These are phyloP conservation scores for Aspergillus ostianus DNA, from an alignment of 495 filamentous ascomycete species.

Conservation along the genomic window DNA sequence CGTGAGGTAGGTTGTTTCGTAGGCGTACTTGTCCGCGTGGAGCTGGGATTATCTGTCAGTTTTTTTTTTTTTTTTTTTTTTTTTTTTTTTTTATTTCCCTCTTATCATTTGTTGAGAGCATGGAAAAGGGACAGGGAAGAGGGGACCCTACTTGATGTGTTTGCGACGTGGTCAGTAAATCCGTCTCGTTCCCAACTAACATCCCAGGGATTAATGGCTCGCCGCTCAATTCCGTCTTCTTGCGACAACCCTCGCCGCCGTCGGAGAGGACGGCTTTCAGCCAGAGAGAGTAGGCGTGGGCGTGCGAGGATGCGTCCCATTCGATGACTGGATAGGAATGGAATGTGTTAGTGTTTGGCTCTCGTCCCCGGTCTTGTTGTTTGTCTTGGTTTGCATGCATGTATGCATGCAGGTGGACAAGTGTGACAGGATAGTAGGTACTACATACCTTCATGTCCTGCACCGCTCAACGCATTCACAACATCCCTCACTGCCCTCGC, in stretches of 20 bases:
- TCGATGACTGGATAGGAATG: constrained; percentile 36
- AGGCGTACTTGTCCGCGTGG: constrained; percentile 34
- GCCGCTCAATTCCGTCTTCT: constrained; percentile 48
- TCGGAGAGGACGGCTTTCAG: constrained; percentile 58
- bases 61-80: no score
- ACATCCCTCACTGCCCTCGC: constrained; percentile 41
- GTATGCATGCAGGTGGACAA: not conserved
- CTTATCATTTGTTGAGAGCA: no score
- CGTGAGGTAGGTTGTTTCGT: constrained; percentile 34
- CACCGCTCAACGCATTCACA: constrained; percentile 38
- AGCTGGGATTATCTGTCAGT: constrained; percentile 19
- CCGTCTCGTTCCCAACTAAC: constrained; percentile 36
- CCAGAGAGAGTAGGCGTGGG: constrained; percentile 34
- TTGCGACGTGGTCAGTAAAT: constrained; percentile 27
- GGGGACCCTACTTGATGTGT: constrained; percentile 28
- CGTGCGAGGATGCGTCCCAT: constrained; percentile 39
- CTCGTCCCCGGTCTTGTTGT: no score
- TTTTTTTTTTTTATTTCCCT: no score
- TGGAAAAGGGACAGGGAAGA: not conserved
- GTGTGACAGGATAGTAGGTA: not conserved
- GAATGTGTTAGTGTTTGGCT: not conserved
- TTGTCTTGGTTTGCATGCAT: not conserved
- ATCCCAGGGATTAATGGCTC: constrained; percentile 57
- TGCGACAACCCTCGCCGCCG: constrained; percentile 52
- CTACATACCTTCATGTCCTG: constrained; percentile 44